Evolutionary conservation across 2,329 filamentous ascomycete genomes (phyloP), one percentile per base, ranked within the genome.

Genomic region (Exophiala alcalophila): DNA sequence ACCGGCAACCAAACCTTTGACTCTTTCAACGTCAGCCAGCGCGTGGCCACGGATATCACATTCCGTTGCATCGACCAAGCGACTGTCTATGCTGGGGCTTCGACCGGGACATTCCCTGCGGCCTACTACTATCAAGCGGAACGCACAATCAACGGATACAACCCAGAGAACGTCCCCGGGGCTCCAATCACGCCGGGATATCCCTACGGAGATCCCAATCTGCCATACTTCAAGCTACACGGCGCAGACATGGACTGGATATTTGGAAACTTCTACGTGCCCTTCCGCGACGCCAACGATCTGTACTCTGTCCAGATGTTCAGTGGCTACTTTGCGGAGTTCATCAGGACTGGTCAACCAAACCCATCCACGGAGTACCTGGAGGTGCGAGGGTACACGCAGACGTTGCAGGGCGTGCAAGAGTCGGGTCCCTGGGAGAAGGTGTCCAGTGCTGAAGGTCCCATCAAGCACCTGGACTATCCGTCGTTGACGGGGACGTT

Each of bases 121-220:
- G 64, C 77, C 0, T 81, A 75, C 57, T 80, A 72, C 57, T 82
- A 81, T 60, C 74, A 80, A 57, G 75, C 81, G 53, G 74, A 79
- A 47, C 70, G 78, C 30, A 73, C 72, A 0, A 77, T 75, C 52
- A 67, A 69, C 42, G 72, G 69, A 1, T 70, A 70, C 34, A 72
- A 73, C 24, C 78, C 75, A 21, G 78, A 80, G 33, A 63, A 67
- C 14, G 66, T 74, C 2, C 72, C 74, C 29, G 65, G 72, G 0
- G 68, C 70, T 60, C 59, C 68, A 52, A 47, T 67, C 57, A 51
- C 60, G 33, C 50, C 71, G 40, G 47, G 50, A 41, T 50, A 57
- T 43, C 47, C 67, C 29, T 48, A 74, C 30, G 72, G 77, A 4
- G 66, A 78, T 49, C 73, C 74, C 0, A 64, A 69, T 30, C 61